Base-by-base conservation (phyloP, 306 rosid genomes). In the Cucurbita argyrosperma region DNA sequence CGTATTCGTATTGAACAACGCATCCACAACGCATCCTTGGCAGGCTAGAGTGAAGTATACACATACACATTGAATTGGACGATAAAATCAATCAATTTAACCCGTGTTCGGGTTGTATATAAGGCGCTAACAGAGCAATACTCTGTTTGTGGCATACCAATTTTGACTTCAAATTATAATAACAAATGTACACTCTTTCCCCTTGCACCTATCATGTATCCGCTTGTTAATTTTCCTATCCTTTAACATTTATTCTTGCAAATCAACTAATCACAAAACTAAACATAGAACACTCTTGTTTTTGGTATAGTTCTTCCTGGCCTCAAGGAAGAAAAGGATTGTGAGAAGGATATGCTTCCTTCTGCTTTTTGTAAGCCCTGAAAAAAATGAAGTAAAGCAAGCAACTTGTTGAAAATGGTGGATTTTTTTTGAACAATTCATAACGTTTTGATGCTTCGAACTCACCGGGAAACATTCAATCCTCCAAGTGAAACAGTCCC, bases 401-500 rank as follows among this genome's bases (percentile, higher is more conserved):
- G 1, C 69, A 62, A 59, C 9, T 59, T 39, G 26, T 15, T 37
- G 14, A 15, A 39, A 37, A 11, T 3, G 0, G 1, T 61, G 12
- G 21, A 61, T 35, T 61, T 15, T 15, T 9, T 58, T 4, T 26
- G 5, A 26, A 74, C 57, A 60, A 72, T 50, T 26, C 60, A 40
- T 42, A 62, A 74, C 45, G 42, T 52, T 46, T 74, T 23, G 49
- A 55, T 46, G 18, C 35, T 73, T 71, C 5, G 79, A 43, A 74
- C 23, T 70, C 76, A 90, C 96, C 93, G 81, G 2, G 85, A 66
- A 78, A 89, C 93, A 61, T 86, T 80, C 8, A 85, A 58, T 52
- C 93, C 93, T 73, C 96, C 93, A 12, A 90, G 89, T 16, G 84
- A 85, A 58, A 84, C 76, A 42, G 92, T 90, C 76, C 96, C 96